Evolutionary conservation across 129 eudicot species (phyloP).

Genomic region (Smallanthus sonchifolius): DNA sequence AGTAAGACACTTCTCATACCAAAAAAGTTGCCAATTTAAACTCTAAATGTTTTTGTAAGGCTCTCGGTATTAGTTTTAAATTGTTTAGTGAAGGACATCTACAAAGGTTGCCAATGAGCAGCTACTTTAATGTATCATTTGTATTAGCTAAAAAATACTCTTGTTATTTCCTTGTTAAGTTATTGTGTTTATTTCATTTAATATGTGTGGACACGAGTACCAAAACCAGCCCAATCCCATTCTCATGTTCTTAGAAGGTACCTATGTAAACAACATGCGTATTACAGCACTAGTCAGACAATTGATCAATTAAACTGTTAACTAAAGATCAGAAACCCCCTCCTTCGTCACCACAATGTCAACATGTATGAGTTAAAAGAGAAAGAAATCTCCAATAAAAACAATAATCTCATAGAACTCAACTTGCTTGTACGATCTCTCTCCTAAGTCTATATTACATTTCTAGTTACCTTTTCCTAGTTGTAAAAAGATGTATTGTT

Average conservation of each 20-base stretch:
- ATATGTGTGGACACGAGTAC: slow-evolving; percentile 6
- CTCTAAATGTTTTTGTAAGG: neutral
- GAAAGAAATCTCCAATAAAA: neutral
- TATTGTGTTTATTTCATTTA: slow-evolving; percentile 2
- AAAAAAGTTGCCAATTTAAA: neutral
- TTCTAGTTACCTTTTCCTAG: slow-evolving; percentile 9
- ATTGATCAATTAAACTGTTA: neutral
- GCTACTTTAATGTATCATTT: slow-evolving; percentile 1
- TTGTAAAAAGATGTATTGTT: neutral
- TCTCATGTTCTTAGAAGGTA: slow-evolving; percentile 25
- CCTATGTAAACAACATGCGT: slow-evolving; percentile 8
- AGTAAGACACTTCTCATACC: neutral
- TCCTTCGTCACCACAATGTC: slow-evolving; percentile 8
- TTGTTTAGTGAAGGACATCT: neutral
- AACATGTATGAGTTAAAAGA: slow-evolving; percentile 1
- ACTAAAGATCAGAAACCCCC: slow-evolving; percentile 12
- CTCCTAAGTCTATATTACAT: slow-evolving; percentile 1
- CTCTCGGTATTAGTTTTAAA: neutral
- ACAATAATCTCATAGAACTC: neutral
- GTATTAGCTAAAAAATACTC: neutral
- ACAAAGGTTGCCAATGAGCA: neutral
- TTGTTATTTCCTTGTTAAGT: neutral
- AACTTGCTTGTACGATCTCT: slow-evolving; percentile 5
- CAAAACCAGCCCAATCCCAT: slow-evolving; percentile 9
- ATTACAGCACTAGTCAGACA: neutral